A percentile compares a stretch with the other conserved stretches of the same genome.
phyloP scores from a whole-genome alignment of 1,139 yeast species.

The Yamadazyma sp. region DNA sequence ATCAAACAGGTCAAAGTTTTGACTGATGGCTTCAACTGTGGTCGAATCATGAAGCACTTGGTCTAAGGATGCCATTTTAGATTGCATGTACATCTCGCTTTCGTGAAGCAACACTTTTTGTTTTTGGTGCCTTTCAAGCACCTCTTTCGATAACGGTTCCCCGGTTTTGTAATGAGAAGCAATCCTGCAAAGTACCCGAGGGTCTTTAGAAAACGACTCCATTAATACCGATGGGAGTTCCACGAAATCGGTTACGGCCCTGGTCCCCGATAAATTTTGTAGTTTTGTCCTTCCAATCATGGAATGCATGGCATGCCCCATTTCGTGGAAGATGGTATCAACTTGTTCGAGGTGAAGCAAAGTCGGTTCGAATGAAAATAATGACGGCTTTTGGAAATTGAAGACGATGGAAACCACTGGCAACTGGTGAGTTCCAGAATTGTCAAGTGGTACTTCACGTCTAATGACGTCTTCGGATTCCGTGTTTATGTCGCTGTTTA shows the following conservation, averaged over 20 bases:
- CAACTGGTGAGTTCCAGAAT: slow-evolving; percentile 59
- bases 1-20: slow-evolving; percentile 33
- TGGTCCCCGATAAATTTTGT: slow-evolving; percentile 91
- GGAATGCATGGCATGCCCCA: slow-evolving; percentile 99
- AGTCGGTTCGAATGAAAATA: slow-evolving; percentile 27
- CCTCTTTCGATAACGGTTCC: slow-evolving; percentile 52
- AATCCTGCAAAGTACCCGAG: slow-evolving; percentile 68
- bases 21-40: slow-evolving; percentile 29
- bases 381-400: slow-evolving; percentile 57
- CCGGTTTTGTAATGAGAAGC: slow-evolving; percentile 76
- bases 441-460: slow-evolving; percentile 53
- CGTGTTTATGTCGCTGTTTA: slow-evolving; percentile 30
- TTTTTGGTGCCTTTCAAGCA: slow-evolving; percentile 51
- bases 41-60: slow-evolving; percentile 63
- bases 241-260: slow-evolving; percentile 95
- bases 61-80: slow-evolving; percentile 87
- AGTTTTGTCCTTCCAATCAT: slow-evolving; percentile 89
- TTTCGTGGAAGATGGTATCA: slow-evolving; percentile 93
- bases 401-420: slow-evolving; percentile 91
- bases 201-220: slow-evolving; percentile 89
- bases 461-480: slow-evolving; percentile 32
- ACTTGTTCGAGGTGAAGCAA: slow-evolving; percentile 75
- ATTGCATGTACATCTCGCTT: slow-evolving; percentile 83
- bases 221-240: slow-evolving; percentile 92
- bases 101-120: slow-evolving; percentile 58